These are phyloP conservation scores for Penicillium lividum DNA, from an alignment of 495 filamentous ascomycete genomes.

Conservation along the genomic window DNA sequence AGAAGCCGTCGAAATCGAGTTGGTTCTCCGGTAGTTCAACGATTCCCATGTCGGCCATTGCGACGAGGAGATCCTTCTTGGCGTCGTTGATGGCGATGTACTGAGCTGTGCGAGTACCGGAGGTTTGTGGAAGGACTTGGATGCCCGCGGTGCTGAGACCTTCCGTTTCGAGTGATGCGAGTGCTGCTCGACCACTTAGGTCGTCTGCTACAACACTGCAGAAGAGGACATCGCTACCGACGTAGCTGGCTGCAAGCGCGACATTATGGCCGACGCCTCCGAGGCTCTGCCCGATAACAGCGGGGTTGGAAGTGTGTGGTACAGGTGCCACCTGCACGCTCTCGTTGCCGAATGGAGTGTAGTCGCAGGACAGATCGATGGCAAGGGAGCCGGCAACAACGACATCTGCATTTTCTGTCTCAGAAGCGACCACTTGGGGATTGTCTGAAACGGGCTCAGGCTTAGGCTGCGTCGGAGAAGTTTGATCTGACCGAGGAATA, in stretches of 20 bases:
- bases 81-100: slow-evolving; percentile 88
- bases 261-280: slow-evolving; percentile 97
- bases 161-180: slow-evolving; percentile 58
- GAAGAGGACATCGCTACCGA: slow-evolving; percentile 60
- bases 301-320: slow-evolving; percentile 83
- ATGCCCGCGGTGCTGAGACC: slow-evolving; percentile 68
- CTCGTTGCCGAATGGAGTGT: slow-evolving; percentile 44
- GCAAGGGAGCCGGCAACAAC: slow-evolving; percentile 88
- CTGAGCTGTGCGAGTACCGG: slow-evolving; percentile 70
- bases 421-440: slow-evolving; percentile 7
- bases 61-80: slow-evolving; percentile 76
- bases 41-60: slow-evolving; percentile 95
- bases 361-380: slow-evolving; percentile 85
- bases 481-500: slow-evolving; percentile 30
- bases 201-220: slow-evolving; percentile 79
- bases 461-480: slow-evolving; percentile 19
- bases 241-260: slow-evolving; percentile 70
- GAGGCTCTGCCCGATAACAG: slow-evolving; percentile 73
- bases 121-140: slow-evolving; percentile 50
- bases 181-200: slow-evolving; percentile 68
- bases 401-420: slow-evolving; percentile 54
- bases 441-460: not conserved
- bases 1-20: slow-evolving; percentile 50
- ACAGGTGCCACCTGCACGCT: slow-evolving; percentile 46
- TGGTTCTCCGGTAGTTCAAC: slow-evolving; percentile 55